Evolutionary conservation across 257 asterid genomes (phyloP).

Genomic region (Salvia miltiorrhiza): DNA sequence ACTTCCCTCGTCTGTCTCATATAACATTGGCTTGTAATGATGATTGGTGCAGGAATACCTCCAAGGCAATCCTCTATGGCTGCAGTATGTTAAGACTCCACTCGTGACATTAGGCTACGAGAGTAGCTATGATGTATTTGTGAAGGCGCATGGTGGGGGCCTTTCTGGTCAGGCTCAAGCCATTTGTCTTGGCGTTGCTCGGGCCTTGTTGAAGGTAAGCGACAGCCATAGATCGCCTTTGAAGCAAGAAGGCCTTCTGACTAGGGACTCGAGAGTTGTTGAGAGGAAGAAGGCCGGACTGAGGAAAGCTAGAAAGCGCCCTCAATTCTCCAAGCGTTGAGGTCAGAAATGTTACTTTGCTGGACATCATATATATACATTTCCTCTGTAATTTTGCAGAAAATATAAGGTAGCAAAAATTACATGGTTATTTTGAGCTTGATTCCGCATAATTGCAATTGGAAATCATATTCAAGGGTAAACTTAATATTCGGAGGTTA

Average conservation of each 20-base stretch:
- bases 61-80: slow-evolving; percentile 96
- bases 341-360: slow-evolving; percentile 32
- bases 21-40: neutral
- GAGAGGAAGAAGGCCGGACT: slow-evolving; percentile 96
- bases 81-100: slow-evolving; percentile 89
- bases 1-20: too few species aligned
- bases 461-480: too few species aligned
- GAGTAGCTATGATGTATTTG: slow-evolving; percentile 79
- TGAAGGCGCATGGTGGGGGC: slow-evolving; percentile 96
- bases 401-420: too few species aligned
- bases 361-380: too few species aligned
- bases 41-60: slow-evolving; percentile 70
- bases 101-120: slow-evolving; percentile 77
- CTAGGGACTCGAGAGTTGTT: slow-evolving; percentile 87
- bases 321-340: slow-evolving; percentile 97
- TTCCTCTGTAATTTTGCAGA: too few species aligned
- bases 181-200: slow-evolving; percentile 86
- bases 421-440: too few species aligned
- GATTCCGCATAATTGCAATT: too few species aligned
- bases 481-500: too few species aligned
- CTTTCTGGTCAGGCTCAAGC: slow-evolving; percentile 98
- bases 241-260: slow-evolving; percentile 86
- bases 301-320: slow-evolving; percentile 92
- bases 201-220: slow-evolving; percentile 88
- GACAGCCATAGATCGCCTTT: slow-evolving; percentile 74